Base-by-base conservation (phyloP, 2,329 filamentous ascomycete species). In the Diaporthe citrichinensis region DNA sequence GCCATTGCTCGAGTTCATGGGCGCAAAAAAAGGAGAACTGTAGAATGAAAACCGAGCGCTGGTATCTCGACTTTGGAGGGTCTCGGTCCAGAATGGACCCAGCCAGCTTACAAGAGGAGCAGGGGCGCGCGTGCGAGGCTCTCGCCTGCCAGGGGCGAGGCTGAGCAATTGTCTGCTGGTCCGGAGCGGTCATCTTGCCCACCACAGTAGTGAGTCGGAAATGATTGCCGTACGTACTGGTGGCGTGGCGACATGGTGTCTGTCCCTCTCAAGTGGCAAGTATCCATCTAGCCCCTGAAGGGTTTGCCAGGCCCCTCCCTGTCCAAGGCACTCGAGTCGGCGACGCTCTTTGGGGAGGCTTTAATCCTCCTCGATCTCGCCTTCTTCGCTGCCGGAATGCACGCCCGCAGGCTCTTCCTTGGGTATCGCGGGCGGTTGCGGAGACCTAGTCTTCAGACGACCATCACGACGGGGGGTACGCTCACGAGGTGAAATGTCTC, bases 321-420 rank as follows among this genome's bases (percentile, higher is more conserved):
- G 72, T 55, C 72, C 62, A 79, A 79, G 76, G 79, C 75, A 76
- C 25, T 28, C 34, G 44, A 25, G 34, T 62, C 44, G 59, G 71
- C 49, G 59, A 44, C 57, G 78, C 78, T 78, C 76, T 51, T 78
- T 74, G 65, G 67, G 78, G 74, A 77, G 79, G 75, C 74, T 49
- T 81, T 86, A 91, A 79, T 92, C 90, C 87, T 98, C 96, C 85
- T 98, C 97, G 80, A 99, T 98, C 87, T 99, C 97, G 71, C 97
- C 97, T 85, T 99, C 97, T 86, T 99, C 97, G 81, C 96, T 98
- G 72, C 97, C 97, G 76, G 94, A 96, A 81, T 94, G 93, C 74
- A 95, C 88, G 74, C 88, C 90, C 65, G 88, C 87, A 71, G 91
- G 87, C 78, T 94, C 92, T 76, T 90, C 86, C 78, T 88, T 86